Evolutionary conservation across 2,329 filamentous ascomycete species (phyloP), one percentile per base, ranked within the genome.

Genomic region (Fusarium secorum): DNA sequence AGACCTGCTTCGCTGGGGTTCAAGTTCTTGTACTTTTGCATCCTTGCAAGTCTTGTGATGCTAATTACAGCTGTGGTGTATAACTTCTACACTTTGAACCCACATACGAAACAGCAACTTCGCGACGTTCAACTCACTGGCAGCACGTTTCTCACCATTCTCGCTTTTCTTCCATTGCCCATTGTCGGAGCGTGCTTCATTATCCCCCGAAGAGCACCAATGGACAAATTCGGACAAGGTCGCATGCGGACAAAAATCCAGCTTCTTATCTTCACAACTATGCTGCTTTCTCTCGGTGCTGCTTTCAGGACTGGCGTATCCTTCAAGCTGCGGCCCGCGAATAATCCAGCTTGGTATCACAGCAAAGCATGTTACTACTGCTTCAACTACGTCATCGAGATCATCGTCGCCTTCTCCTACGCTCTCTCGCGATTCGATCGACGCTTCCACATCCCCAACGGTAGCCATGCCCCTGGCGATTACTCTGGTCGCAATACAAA

Each of bases 371-470:
- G 87, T 74, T 97, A 94, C 83, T 97, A 96, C 82, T 81, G 89
- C 76, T 93, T 96, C 83, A 92, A 93, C 81, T 97, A 93, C 77
- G 83, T 83, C 20, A 84, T 95, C 39, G 94, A 97, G 80, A 82
- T 95, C 42, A 77, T 91, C 28, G 89, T 94, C 39, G 85, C 95
- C 8, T 86, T 85, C 57, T 81, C 90, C 13, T 95, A 93, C 80
- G 85, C 90, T 1, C 76, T 91, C 20, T 80, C 86, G 24, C 87
- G 94, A 35, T 89, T 96, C 67, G 94, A 97, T 78, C 85, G 86
- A 67, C 87, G 92, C 44, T 97, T 95, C 82, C 86, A 91, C 76
- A 83, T 96, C 28, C 93, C 93, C 2, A 83, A 96, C 77, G 91
- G 91, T 46, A 89, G 89, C 76, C 85, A 85, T 46, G 86, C 83